Evolutionary conservation across 2,329 filamentous ascomycete species (phyloP), one percentile per base, ranked within the genome.

Genomic region (Leptographium wingfieldii): DNA sequence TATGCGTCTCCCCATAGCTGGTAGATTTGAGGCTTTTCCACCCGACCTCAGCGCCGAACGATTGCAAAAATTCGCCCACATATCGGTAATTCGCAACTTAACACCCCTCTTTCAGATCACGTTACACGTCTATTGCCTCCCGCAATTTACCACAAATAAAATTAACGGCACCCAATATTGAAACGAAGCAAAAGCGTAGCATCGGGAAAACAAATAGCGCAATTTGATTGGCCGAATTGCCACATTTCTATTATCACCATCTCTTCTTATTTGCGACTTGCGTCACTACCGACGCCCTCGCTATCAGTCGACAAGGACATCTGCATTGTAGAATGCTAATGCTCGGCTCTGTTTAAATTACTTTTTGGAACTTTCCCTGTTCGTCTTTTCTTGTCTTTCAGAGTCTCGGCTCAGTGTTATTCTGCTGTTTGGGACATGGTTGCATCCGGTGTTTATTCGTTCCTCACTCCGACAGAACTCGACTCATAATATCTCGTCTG

Each of bases 1-100:
- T 29, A 19, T 56, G 25, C 40, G 51, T 55, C 7, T 16, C 33
- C 51, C 57, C 27, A 33, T 31, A 51, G n/a, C 56, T 22, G 16
- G 19, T 22, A 11, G 6, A 43, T 16, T 56, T 60, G 60, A 61
- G 58, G 62, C 55, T 63, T 61, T 64, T 65, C 56, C 38, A 7
- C 29, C 51, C 27, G n/a, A 10, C 29, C 14, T 9, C 57, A 48
- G 3, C 51, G 19, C 16, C 49, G 16, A 29, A n/a, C 12, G 46
- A 58, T 52, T 54, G 11, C 57, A 25, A 27, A 22, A 55, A 33
- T 7, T 29, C 40, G 43, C 27, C 56, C 31, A 7, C 56, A 51
- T 43, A 27, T 22, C 31, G 25, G 31, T 29, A 29, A n/a, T 40
- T 31, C 22, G 25, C 11, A 25, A 3, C 27, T 27, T 12, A 27